Percentiles rank a stretch among this genome's conserved stretches.
phyloP scores from a whole-genome alignment of 2,329 filamentous ascomycete genomes.

The Talaromyces amestolkiae region DNA sequence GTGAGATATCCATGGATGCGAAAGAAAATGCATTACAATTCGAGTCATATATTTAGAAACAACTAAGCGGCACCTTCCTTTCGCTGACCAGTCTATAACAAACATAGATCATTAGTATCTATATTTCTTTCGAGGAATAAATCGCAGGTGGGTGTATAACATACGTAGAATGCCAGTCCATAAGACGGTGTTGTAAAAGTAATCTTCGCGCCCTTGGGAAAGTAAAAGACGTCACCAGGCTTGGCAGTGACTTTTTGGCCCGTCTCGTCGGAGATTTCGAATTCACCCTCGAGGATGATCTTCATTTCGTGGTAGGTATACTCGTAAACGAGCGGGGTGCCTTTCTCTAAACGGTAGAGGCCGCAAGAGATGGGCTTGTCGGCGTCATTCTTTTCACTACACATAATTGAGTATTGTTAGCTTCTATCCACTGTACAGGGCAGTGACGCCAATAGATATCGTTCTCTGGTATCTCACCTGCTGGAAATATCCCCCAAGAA shows the following conservation, averaged over 20 bases:
- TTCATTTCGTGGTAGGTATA: conserved; percentile 74
- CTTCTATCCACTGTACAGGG: not conserved
- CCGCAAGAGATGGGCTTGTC: conserved; percentile 62
- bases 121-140: not conserved
- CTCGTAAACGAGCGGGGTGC: conserved; percentile 64
- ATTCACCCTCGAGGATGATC: conserved; percentile 67
- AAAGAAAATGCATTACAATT: not conserved
- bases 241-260: conserved; percentile 59
- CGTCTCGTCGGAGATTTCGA: conserved; percentile 62
- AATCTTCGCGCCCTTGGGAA: conserved; percentile 64
- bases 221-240: conserved; percentile 66
- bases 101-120: not conserved
- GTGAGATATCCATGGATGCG: not conserved
- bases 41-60: not conserved
- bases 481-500: conserved; percentile 63
- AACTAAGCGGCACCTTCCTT: conserved; percentile 28
- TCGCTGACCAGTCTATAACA: conserved; percentile 27
- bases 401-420: not conserved
- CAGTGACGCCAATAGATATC: not conserved
- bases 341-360: conserved; percentile 67
- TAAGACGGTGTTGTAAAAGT: conserved; percentile 63
- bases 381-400: conserved; percentile 53
- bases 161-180: conserved; percentile 59
- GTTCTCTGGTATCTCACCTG: conserved; percentile 37
- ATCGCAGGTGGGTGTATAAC: conserved; percentile 21